phyloP scores from a whole-genome alignment of 116 monocot genomes.

The Dioscorea cayenensis region DNA sequence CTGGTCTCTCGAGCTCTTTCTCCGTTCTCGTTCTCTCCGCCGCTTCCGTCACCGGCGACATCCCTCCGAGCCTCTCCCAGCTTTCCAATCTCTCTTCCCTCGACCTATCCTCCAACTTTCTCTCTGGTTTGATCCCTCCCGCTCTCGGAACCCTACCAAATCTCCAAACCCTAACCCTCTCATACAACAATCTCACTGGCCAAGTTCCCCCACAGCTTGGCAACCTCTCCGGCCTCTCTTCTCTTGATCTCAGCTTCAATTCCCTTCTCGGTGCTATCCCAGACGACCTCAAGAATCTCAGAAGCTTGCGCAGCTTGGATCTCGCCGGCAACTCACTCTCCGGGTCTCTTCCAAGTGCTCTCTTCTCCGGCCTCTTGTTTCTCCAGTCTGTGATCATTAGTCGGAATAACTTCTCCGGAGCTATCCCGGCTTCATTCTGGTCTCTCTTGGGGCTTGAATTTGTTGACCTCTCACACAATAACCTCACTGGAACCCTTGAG shows the following conservation, averaged over 20 bases:
- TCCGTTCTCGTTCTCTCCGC: conserved; percentile 39
- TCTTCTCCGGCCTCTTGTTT: conserved; percentile 18
- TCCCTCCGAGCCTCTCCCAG: conserved; percentile 31
- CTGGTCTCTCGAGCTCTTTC: conserved; percentile 25
- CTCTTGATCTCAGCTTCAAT: conserved; percentile 37
- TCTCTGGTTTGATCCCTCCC: conserved; percentile 40
- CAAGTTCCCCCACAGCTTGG: conserved; percentile 19
- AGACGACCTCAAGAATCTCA: conserved; percentile 25
- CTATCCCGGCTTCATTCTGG: conserved; percentile 36
- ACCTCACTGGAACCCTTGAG: conserved; percentile 52
- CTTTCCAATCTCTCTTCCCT: conserved; percentile 28
- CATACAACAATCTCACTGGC: background rate
- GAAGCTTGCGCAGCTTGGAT: conserved; percentile 17
- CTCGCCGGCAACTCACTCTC: conserved; percentile 21
- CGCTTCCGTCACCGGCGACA: conserved; percentile 30
- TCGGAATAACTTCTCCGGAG: conserved; percentile 38
- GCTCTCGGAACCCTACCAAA: background rate
- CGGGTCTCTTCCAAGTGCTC: conserved; percentile 5
- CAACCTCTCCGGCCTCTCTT: conserved; percentile 16
- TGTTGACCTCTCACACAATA: conserved; percentile 55
- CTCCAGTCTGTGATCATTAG: conserved; percentile 18
- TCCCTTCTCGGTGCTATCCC: conserved; percentile 28
- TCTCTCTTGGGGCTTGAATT: conserved; percentile 15
- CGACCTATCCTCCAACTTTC: conserved; percentile 38
- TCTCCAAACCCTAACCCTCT: background rate